These are phyloP conservation scores for Cajanus cajan DNA, from an alignment of 306 rosid species.

Conservation along the genomic window DNA sequence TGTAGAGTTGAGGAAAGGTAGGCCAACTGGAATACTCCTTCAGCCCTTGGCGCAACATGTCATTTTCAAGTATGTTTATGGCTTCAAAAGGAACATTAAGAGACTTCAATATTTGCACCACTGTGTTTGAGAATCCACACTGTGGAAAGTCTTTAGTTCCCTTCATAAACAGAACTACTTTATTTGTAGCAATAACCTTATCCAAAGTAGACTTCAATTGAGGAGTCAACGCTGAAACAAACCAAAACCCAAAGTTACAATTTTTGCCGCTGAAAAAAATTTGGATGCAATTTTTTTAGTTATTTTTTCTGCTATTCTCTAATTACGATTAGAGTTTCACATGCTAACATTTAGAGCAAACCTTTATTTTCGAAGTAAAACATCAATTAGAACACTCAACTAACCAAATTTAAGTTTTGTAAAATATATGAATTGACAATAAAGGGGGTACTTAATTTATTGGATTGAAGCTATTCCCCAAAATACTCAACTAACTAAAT, in stretches of 20 bases:
- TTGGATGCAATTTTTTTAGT: too few species aligned
- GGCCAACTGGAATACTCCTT: constrained; percentile 94
- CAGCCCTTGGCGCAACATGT: constrained; percentile 75
- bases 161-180: constrained; percentile 90
- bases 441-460: too few species aligned
- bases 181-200: constrained; percentile 77
- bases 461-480: too few species aligned
- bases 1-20: constrained; percentile 93
- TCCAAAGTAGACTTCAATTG: constrained; percentile 83
- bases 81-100: constrained; percentile 74
- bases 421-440: too few species aligned
- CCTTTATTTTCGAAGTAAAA: background rate
- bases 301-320: background rate
- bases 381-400: too few species aligned
- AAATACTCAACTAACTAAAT: too few species aligned
- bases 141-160: constrained; percentile 92
- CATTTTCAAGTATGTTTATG: constrained; percentile 74
- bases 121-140: constrained; percentile 95
- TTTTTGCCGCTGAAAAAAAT: background rate
- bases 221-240: constrained; percentile 72
- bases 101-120: constrained; percentile 88
- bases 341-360: background rate
- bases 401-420: too few species aligned
- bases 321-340: background rate
- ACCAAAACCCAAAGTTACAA: background rate